Evolutionary conservation across 495 filamentous ascomycete genomes (phyloP), one percentile per base, ranked within the genome.

Genomic region (Penicillium dipodomyicola): DNA sequence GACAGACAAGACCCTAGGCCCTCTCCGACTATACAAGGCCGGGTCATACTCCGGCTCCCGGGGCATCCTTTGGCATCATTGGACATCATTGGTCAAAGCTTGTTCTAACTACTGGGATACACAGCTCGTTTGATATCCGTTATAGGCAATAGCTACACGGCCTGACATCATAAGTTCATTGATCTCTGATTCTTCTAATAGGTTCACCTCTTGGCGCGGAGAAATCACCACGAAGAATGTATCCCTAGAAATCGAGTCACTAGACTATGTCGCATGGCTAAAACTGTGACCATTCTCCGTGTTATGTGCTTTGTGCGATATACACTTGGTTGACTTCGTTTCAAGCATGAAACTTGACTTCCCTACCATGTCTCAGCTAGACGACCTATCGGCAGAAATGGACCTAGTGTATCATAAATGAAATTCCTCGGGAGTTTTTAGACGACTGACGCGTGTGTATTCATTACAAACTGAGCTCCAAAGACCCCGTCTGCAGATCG

Each of bases 191-290:
- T 32, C 17, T 39, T 43, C 17, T 5, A 32, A 43, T 6, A 29
- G 20, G 12, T n/a, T 41, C 35, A 41, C 7, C 12, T 52, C 22
- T 19, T 11, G 12, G 19, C 39, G 17, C 50, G 25, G 37, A 41
- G 39, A 22, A 15, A 33, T 42, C 19, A 19, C 39, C 35, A 25
- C 17, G 10, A 52, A 39, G 50, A 52, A 52, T 52, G 50, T 43
- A 52, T 32, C 50, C 50, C 50, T 52, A 39, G 23, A 43, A 32
- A 20, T 52, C 12, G 23, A 20, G 50, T 33, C 50, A 52, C 15
- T 52, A 40, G 50, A 22, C 17, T 20, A 22, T 7, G 39, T 52
- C 39, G 20, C 37, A 15, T 52, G 39, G 39, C 17, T 37, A n/a
- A 37, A 37, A 8, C 8, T n/a, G 33, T 37, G 14, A 8, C n/a